A percentile compares a stretch with the other conserved stretches of the same genome.
These are phyloP conservation scores for Saccharomycopsis babjevae DNA, from an alignment of 805 yeast genomes.

Conservation along the genomic window DNA sequence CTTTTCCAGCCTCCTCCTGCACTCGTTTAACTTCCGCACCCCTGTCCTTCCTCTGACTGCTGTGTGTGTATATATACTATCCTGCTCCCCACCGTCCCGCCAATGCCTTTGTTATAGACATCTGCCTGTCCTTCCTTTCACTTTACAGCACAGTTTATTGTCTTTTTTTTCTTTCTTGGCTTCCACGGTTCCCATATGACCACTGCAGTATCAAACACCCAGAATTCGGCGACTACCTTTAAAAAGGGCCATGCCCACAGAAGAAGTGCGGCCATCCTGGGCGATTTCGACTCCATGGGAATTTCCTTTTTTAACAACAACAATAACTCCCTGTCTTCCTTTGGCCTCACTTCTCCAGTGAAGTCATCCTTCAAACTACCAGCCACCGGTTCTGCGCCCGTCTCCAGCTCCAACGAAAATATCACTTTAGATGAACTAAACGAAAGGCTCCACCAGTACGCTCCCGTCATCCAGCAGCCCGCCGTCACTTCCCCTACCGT, in stretches of 20 bases:
- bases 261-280: slow-evolving; percentile 81
- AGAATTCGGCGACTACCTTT: neutral
- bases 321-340: neutral
- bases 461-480: neutral
- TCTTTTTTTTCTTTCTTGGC: too few species aligned
- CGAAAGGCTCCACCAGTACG: neutral
- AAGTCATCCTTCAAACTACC: slow-evolving; percentile 12
- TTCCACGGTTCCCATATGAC: neutral
- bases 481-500: neutral
- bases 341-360: slow-evolving; percentile 5
- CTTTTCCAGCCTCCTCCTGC: too few species aligned
- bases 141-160: neutral
- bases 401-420: neutral
- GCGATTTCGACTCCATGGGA: slow-evolving; percentile 56
- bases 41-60: too few species aligned
- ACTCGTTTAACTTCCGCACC: too few species aligned
- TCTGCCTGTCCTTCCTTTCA: neutral
- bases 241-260: slow-evolving; percentile 58
- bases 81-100: too few species aligned
- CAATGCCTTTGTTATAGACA: neutral
- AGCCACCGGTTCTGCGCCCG: neutral
- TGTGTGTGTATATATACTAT: too few species aligned
- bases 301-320: slow-evolving; percentile 16
- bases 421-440: neutral
- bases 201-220: neutral